phyloP scores from a whole-genome alignment of 257 asterid genomes.

The Thymus mandschuricus region DNA sequence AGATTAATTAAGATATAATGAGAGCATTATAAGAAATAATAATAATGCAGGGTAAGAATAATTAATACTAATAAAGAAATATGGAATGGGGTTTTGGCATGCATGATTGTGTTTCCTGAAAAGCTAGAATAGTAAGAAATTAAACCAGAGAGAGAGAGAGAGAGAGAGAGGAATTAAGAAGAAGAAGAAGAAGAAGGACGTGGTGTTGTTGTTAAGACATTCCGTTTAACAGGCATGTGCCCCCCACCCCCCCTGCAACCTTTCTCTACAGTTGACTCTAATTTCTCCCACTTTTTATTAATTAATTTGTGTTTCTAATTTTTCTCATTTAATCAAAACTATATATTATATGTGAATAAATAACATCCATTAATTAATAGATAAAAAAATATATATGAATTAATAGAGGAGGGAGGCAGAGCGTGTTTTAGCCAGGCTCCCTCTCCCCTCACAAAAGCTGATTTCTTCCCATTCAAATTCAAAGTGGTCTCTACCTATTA shows the following conservation, averaged over 20 bases:
- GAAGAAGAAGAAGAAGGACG: constrained; percentile 26
- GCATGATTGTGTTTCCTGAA: constrained; percentile 73
- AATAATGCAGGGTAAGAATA: neutral
- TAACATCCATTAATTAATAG: too few species aligned
- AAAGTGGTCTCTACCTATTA: constrained; percentile 26
- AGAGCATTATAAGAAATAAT: constrained; percentile 19
- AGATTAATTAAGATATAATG: constrained; percentile 28
- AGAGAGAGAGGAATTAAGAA: neutral
- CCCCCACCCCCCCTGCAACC: constrained; percentile 68
- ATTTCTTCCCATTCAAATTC: constrained; percentile 27
- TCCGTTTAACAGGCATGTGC: constrained; percentile 66
- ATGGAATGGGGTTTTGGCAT: constrained; percentile 40
- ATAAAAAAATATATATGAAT: neutral
- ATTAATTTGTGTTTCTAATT: too few species aligned
- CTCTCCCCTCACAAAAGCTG: constrained; percentile 47
- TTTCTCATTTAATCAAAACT: too few species aligned
- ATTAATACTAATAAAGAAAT: constrained; percentile 30
- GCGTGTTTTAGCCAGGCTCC: constrained; percentile 33
- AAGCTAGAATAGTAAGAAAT: constrained; percentile 24
- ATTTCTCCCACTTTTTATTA: constrained; percentile 12
- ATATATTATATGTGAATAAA: too few species aligned
- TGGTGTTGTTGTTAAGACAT: constrained; percentile 46
- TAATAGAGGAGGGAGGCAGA: constrained; percentile 31
- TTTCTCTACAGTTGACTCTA: constrained; percentile 50
- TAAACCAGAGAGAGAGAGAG: constrained; percentile 29